phyloP scores from a whole-genome alignment of 1,139 yeast genomes.

The Kurtzmaniella quercitrusa region DNA sequence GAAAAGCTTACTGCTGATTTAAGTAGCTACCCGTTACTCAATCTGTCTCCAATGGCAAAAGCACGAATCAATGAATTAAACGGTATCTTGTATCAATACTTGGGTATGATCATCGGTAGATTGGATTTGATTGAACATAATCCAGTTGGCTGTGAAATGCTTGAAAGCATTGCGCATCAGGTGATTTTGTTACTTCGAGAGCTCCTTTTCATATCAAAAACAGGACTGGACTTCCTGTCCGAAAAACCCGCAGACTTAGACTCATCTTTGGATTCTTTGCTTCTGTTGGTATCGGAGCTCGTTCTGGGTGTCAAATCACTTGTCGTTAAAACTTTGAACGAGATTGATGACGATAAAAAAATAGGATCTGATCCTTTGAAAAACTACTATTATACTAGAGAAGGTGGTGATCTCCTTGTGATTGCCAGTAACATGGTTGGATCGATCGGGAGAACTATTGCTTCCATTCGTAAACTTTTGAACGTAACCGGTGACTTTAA shows the following conservation, averaged over 20 bases:
- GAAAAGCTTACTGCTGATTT: conserved; percentile 34
- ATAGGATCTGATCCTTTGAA: conserved; percentile 10
- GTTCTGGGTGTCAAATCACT: conserved; percentile 62
- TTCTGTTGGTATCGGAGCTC: conserved; percentile 60
- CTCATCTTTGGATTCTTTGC: conserved; percentile 51
- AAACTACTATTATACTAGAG: conserved; percentile 55
- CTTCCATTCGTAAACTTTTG: conserved; percentile 36
- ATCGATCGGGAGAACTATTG: conserved; percentile 48
- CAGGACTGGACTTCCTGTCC: conserved; percentile 42
- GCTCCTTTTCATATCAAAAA: conserved; percentile 57
- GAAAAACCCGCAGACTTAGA: conserved; percentile 48
- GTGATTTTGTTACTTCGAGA: conserved; percentile 62
- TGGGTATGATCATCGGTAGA: conserved; percentile 69
- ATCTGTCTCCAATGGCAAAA: conserved; percentile 63
- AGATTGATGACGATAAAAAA: conserved; percentile 25
- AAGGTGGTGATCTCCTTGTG: conserved; percentile 62
- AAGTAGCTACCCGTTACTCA: conserved; percentile 41
- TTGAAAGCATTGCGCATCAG: conserved; percentile 67
- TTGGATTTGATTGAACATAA: conserved; percentile 73
- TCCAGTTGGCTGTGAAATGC: conserved; percentile 60
- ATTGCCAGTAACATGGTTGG: conserved; percentile 64
- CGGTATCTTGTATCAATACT: conserved; percentile 62
- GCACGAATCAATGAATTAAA: conserved; percentile 73
- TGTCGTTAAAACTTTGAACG: conserved; percentile 51
- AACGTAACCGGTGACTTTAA: conserved; percentile 71